A percentile compares a stretch with the other conserved stretches of the same genome.
These are phyloP conservation scores for Fallopia convolvulus DNA, from an alignment of 148 eudicot genomes.

Conservation along the genomic window DNA sequence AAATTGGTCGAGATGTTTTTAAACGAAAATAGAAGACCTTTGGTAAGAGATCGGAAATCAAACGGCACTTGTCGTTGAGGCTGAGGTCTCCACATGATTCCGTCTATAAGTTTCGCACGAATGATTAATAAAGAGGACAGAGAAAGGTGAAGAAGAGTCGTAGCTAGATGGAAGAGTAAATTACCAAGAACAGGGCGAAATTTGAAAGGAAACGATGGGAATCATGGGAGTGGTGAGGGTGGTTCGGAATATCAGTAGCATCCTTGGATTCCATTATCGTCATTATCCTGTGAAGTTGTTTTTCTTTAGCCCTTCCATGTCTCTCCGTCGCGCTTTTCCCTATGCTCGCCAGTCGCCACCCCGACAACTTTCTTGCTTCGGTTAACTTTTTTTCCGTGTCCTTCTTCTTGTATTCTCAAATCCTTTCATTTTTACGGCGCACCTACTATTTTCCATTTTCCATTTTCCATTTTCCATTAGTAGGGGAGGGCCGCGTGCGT, in stretches of 20 bases:
- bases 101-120: conserved; percentile 26
- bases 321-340: not conserved
- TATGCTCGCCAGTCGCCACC: too few species aligned
- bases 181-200: conserved; percentile 59
- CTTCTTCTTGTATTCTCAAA: too few species aligned
- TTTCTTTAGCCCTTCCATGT: conserved; percentile 61
- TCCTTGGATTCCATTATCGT: conserved; percentile 26
- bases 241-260: conserved; percentile 19
- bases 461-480: too few species aligned
- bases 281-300: conserved; percentile 41
- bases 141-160: not conserved
- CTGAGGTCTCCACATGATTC: conserved; percentile 62
- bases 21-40: conserved; percentile 28
- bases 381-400: not conserved
- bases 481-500: too few species aligned
- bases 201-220: conserved; percentile 57
- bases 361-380: not conserved
- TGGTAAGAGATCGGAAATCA: conserved; percentile 52
- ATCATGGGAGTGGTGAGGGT: conserved; percentile 27
- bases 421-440: too few species aligned
- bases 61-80: conserved; percentile 46
- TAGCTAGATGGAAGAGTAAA: too few species aligned
- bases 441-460: too few species aligned
- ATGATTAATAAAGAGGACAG: not conserved
- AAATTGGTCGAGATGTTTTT: not conserved